Evolutionary conservation across 176 grass and related monocot species (phyloP).

Genomic region (Saccharum spontaneum): DNA sequence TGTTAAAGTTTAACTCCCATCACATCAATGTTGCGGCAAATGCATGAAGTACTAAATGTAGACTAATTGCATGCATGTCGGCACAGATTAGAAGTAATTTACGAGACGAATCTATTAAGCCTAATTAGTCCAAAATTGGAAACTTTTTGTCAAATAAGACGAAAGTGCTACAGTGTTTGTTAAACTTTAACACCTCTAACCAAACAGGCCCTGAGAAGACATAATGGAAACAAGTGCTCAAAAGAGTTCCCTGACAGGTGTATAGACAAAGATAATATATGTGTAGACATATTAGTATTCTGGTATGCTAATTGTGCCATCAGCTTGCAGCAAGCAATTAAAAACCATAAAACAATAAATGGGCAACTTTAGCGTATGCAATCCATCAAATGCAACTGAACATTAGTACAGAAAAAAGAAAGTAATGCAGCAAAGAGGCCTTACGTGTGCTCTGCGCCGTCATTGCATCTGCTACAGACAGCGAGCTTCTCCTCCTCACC

Average conservation of each 20-base stretch:
- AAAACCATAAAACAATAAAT: slow-evolving; percentile 6
- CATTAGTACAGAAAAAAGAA: background rate
- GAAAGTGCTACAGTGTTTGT: too few relatives aligned
- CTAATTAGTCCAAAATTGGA: too few relatives aligned
- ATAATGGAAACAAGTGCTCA: background rate
- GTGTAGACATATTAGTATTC: background rate
- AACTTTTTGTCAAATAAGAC: too few relatives aligned
- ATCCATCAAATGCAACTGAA: background rate
- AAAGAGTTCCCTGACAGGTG: background rate
- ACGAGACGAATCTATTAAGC: too few relatives aligned
- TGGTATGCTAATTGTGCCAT: background rate
- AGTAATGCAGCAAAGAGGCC: slow-evolving; percentile 10
- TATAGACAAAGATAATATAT: slow-evolving; percentile 9
- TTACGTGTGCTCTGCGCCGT: slow-evolving; percentile 99
- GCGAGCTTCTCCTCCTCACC: slow-evolving; percentile 87
- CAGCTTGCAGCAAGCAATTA: background rate
- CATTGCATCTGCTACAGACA: slow-evolving; percentile 85
- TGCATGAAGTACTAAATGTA: too few relatives aligned
- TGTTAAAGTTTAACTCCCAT: too few relatives aligned
- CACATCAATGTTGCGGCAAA: too few relatives aligned
- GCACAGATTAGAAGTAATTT: too few relatives aligned
- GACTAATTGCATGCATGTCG: too few relatives aligned
- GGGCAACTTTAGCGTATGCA: background rate
- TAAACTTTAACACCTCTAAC: too few relatives aligned
- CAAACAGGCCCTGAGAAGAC: too few relatives aligned